Percentiles rank a stretch among this genome's conserved stretches.
These are phyloP conservation scores for Beauveria sp. DNA, from an alignment of 2,329 filamentous ascomycete genomes.

Conservation along the genomic window DNA sequence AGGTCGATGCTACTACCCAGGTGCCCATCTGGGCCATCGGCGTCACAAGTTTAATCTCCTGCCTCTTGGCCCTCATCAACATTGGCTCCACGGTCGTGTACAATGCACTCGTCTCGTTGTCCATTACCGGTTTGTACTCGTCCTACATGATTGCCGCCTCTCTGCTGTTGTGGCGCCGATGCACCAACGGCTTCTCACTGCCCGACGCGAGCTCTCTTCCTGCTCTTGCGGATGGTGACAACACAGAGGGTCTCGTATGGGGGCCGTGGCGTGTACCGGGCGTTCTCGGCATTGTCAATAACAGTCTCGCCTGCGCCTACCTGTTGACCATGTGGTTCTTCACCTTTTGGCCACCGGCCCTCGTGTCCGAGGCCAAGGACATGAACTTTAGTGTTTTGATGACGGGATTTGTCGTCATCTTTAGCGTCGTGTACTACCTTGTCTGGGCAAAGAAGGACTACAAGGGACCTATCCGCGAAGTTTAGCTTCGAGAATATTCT, in stretches of 20 bases:
- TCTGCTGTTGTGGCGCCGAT: conserved; percentile 23
- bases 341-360: conserved; percentile 41
- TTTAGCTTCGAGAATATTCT: not conserved
- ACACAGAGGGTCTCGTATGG: conserved; percentile 31
- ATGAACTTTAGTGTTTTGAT: conserved; percentile 43
- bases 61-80: conserved; percentile 26
- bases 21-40: conserved; percentile 22
- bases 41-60: conserved; percentile 20
- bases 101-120: conserved; percentile 22
- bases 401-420: conserved; percentile 32
- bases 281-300: conserved; percentile 44
- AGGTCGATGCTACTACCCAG: conserved; percentile 16
- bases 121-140: conserved; percentile 22
- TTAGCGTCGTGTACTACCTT: conserved; percentile 40
- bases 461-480: conserved; percentile 31
- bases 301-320: conserved; percentile 44
- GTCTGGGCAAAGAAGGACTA: conserved; percentile 34
- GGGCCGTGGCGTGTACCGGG: conserved; percentile 48
- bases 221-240: conserved; percentile 21
- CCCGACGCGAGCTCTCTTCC: conserved; percentile 18
- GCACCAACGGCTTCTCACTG: conserved; percentile 18
- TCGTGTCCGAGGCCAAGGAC: conserved; percentile 22
- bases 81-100: conserved; percentile 24
- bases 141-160: conserved; percentile 24
- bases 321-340: conserved; percentile 48